Evolutionary conservation across 1,139 yeast genomes (phyloP).

Genomic region (Kazachstania sp.): DNA sequence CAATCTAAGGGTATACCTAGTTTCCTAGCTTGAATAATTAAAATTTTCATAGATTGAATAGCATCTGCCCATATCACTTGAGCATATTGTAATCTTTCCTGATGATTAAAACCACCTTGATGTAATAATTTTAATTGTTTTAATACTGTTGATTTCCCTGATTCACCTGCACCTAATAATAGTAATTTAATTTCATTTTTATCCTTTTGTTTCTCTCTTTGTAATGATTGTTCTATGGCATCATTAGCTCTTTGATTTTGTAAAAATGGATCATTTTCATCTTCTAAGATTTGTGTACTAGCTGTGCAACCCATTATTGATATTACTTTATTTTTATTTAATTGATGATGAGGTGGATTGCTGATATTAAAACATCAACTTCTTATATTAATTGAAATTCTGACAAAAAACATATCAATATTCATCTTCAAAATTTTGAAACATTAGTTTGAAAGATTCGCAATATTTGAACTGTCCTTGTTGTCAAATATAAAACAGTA

Average conservation of each 20-base stretch:
- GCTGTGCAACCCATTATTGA: constrained; percentile 56
- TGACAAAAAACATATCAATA: too few species aligned
- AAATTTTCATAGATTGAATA: constrained; percentile 76
- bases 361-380: not conserved
- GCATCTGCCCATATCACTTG: constrained; percentile 96
- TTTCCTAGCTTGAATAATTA: constrained; percentile 64
- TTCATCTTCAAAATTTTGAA: too few species aligned
- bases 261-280: constrained; percentile 44
- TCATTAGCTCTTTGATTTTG: constrained; percentile 49
- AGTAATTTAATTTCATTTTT: constrained; percentile 55
- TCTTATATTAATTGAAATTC: too few species aligned
- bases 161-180: constrained; percentile 88
- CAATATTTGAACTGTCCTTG: too few species aligned
- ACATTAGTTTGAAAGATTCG: too few species aligned
- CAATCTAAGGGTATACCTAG: constrained; percentile 53
- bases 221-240: constrained; percentile 59
- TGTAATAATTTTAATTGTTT: constrained; percentile 85
- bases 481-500: too few species aligned
- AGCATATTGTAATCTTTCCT: constrained; percentile 71
- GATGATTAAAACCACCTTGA: constrained; percentile 73
- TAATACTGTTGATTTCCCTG: constrained; percentile 92
- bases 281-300: constrained; percentile 40
- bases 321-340: not conserved
- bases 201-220: constrained; percentile 44
- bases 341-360: too few species aligned